Evolutionary conservation across 2,329 filamentous ascomycete genomes (phyloP), one percentile per base, ranked within the genome.

Genomic region (Orbilia blumenaviensis): DNA sequence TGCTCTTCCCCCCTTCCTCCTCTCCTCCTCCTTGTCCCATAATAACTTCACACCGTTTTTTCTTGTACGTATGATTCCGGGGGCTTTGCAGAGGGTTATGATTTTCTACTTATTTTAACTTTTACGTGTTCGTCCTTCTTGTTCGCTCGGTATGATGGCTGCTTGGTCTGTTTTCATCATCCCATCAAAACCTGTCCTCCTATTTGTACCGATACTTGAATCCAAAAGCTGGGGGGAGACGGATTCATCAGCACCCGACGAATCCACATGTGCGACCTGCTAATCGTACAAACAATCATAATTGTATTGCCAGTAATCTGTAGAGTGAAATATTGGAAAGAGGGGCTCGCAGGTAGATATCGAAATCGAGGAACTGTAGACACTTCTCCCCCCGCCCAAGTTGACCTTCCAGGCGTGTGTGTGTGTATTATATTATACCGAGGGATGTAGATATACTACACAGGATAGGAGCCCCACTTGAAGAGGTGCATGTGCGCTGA

Each of bases 11-110:
- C 32, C 41, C 27, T 23, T 16, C 32, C 18, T 4, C 38, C 25
- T 10, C 32, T n/a, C 18, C 14, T 29, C 29, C 29, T 38, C 10
- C 50, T 12, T 23, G 21, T 52, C 52, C 34, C 32, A 63, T 75
- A 67, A 75, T 75, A 18, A 48, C 48, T 64, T 56, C 46, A 56
- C 12, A 23, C 25, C 46, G 25, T 68, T 52, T 56, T n/a, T 66
- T 64, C 61, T 42, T 67, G 52, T 74, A 67, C 62, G 62, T 62
- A 66, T 61, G 48, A 23, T 56, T 74, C 56, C 52, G 44, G 41
- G 48, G 27, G 62, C 54, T 61, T 67, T 66, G 4, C 58, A 62
- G 44, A 71, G 44, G 69, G 41, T 64, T 52, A 52, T 38, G 18
- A 38, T 52, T 64, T 38, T 18, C 23, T 48, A 36, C 32, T 36